Base-by-base conservation (phyloP, 1,284 basidiomycete genomes). In the Grifola frondosa region DNA sequence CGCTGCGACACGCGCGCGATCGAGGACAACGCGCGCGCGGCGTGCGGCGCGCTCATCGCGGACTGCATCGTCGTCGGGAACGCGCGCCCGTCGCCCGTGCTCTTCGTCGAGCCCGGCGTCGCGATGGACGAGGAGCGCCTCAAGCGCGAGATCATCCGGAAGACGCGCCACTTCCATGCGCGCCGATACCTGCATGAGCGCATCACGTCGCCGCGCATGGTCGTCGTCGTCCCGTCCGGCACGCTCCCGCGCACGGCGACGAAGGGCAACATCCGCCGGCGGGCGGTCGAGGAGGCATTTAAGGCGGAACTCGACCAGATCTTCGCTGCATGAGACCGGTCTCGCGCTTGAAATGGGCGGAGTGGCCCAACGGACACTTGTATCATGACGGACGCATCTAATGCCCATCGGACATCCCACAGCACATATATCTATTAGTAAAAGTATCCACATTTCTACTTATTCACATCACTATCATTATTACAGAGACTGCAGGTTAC, bases 1-100 rank as follows among this genome's bases (percentile, higher is more conserved):
- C 74, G 82, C 24, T 84, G 84, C 52, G 83, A 87, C 57, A 85
- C 84, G 37, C 82, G 78, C 71, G 74, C 84, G 19, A 85, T 87
- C 47, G 84, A 86, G 62, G 84, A 86, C 46, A 82, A 84, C 53
- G 68, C 78, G 24, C 75, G 75, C 20, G 60, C 66, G 48, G 75
- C 69, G 40, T 84, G 81, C 54, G 69, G 65, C 1, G 66, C 71
- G 34, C 62, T 84, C 39, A 68, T 84, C 37, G 66, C 66, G 12
- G 74, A 80, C 45, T 84, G 81, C 58, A 67, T 84, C 44, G 82
- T 83, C 33, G 81, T 84, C 26, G 82, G 81, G 23, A 69, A 73
- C 43, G 78, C 79, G 25, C 74, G 82, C 24, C 78, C 81, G 31
- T 82, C 77, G 12, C 84, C 84, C 6, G 75, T 76, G 16, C 69